Percentiles rank a stretch among this genome's conserved stretches.
These are phyloP conservation scores for Penicillium salamii DNA, from an alignment of 495 filamentous ascomycete species.

Conservation along the genomic window DNA sequence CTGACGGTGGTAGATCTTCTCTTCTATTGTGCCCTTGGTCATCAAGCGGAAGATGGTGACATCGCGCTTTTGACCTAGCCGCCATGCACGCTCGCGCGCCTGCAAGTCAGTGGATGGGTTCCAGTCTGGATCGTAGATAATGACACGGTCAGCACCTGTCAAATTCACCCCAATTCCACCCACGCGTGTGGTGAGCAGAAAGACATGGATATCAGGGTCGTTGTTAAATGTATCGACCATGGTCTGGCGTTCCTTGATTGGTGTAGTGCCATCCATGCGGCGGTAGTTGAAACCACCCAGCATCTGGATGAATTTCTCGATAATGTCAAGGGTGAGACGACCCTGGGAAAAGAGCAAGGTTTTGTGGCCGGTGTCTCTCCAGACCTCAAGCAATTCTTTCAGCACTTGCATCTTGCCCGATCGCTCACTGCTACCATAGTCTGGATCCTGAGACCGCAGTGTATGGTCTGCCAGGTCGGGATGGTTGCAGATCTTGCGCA, in stretches of 20 bases:
- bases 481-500: conserved; percentile 97
- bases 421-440: conserved; percentile 69
- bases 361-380: conserved; percentile 86
- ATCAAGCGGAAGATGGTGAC: conserved; percentile 93
- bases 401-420: conserved; percentile 96
- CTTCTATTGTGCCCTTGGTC: conserved; percentile 96
- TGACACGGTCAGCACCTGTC: conserved; percentile 91
- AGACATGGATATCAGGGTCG: conserved; percentile 73
- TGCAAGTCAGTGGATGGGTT: conserved; percentile 93
- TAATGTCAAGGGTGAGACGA: conserved; percentile 87
- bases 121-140: conserved; percentile 98
- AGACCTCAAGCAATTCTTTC: conserved; percentile 76
- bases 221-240: conserved; percentile 92
- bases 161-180: conserved; percentile 92
- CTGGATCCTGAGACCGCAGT: conserved; percentile 50
- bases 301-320: conserved; percentile 71
- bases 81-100: conserved; percentile 94
- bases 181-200: conserved; percentile 91
- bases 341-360: conserved; percentile 89
- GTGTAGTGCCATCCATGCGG: conserved; percentile 90
- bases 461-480: conserved; percentile 78
- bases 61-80: conserved; percentile 88
- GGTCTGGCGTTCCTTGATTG: conserved; percentile 74
- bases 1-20: conserved; percentile 98
- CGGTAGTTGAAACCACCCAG: conserved; percentile 71